A percentile compares a stretch with the other conserved stretches of the same genome.
Evolutionary conservation across 177 flowering plant genomes (phyloP).

Genomic region (Vitis hybrid): DNA sequence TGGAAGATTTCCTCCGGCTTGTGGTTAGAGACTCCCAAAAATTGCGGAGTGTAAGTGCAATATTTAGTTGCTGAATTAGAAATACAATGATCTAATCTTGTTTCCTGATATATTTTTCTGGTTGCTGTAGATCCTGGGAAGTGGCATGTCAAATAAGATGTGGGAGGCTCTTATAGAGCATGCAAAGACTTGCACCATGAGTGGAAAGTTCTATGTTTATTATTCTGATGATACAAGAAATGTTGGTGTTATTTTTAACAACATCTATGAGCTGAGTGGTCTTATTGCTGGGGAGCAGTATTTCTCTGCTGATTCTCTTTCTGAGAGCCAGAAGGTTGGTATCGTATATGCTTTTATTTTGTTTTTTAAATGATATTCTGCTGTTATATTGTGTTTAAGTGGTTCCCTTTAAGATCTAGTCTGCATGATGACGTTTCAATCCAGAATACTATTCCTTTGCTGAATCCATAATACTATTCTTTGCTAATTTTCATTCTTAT

Average conservation of each 20-base stretch:
- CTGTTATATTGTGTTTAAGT: neutral
- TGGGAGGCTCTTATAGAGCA: slow-evolving; percentile 55
- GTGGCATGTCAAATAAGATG: slow-evolving; percentile 55
- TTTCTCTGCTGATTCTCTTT: slow-evolving; percentile 37
- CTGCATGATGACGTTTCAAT: no score
- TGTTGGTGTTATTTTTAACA: slow-evolving; percentile 44
- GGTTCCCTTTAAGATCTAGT: no score
- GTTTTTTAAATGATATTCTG: neutral
- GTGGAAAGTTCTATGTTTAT: slow-evolving; percentile 44
- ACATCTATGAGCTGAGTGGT: slow-evolving; percentile 40
- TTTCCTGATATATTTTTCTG: slow-evolving; percentile 5
- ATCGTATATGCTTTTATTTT: neutral
- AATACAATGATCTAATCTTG: slow-evolving; percentile 1
- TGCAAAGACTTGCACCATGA: slow-evolving; percentile 50
- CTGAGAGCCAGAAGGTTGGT: slow-evolving; percentile 48
- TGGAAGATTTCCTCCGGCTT: slow-evolving; percentile 47
- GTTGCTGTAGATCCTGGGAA: slow-evolving; percentile 39
- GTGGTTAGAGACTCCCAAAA: slow-evolving; percentile 37
- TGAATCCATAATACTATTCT: no score
- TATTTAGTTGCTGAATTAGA: neutral
- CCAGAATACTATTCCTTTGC: no score
- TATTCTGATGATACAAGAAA: slow-evolving; percentile 37
- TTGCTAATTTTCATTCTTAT: no score
- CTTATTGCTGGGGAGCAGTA: slow-evolving; percentile 39
- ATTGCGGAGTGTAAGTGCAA: slow-evolving; percentile 37